These are phyloP conservation scores for Cylindricascospora bacillispora DNA, from an alignment of 1,139 yeast genomes.

Conservation along the genomic window DNA sequence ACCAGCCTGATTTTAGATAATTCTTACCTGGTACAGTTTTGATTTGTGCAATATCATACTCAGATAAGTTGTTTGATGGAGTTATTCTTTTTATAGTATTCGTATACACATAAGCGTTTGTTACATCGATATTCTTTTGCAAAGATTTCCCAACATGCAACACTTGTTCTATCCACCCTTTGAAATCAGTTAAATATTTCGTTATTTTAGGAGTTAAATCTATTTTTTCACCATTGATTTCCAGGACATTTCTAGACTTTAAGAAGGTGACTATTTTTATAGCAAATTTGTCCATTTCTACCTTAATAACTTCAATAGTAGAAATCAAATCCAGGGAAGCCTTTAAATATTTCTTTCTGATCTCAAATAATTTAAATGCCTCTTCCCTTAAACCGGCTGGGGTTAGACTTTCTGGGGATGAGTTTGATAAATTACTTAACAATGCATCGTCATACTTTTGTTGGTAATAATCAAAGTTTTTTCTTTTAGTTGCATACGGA, in stretches of 20 bases:
- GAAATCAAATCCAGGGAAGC: conserved; percentile 51
- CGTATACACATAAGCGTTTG: conserved; percentile 53
- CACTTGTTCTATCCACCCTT: conserved; percentile 27
- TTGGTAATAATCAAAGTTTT: conserved; percentile 51
- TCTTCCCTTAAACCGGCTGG: conserved; percentile 27
- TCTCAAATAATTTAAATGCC: conserved; percentile 44
- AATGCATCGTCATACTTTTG: conserved; percentile 51
- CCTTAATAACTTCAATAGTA: conserved; percentile 39
- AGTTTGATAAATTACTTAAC: conserved; percentile 42
- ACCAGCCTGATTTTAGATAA: conserved; percentile 66
- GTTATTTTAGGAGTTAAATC: conserved; percentile 9
- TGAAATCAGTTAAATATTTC: conserved; percentile 24
- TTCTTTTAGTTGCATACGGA: conserved; percentile 41
- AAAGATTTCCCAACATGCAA: conserved; percentile 29
- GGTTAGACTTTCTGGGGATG: conserved; percentile 30
- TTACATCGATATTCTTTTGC: conserved; percentile 37
- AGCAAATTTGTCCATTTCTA: conserved; percentile 39
- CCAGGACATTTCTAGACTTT: conserved; percentile 11
- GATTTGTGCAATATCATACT: conserved; percentile 31
- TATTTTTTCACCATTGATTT: conserved; percentile 10
- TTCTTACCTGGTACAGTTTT: conserved; percentile 7
- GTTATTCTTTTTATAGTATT: conserved; percentile 36
- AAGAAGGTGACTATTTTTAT: conserved; percentile 31
- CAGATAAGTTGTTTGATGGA: conserved; percentile 48
- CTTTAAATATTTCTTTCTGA: conserved; percentile 50